Percentiles rank a stretch among this genome's conserved stretches.
These are phyloP conservation scores for Barnettozyma siamensis DNA, from an alignment of 805 yeast genomes.

Conservation along the genomic window DNA sequence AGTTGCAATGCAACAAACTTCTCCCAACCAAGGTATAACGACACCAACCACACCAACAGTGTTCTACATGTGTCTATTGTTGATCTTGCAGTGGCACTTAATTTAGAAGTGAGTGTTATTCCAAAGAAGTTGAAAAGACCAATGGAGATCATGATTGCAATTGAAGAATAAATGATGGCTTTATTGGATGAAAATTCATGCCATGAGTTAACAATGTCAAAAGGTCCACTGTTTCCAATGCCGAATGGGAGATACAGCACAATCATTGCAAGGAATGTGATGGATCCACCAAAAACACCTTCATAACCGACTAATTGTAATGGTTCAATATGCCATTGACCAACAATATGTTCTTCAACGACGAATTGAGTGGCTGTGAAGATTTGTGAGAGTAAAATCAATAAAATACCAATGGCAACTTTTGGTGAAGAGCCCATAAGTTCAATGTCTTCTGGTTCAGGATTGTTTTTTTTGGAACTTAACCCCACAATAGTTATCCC, in stretches of 20 bases:
- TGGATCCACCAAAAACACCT: conserved; percentile 57
- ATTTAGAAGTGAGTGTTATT: conserved; percentile 53
- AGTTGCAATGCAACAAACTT: conserved; percentile 55
- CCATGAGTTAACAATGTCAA: conserved; percentile 49
- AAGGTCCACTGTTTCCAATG: conserved; percentile 33
- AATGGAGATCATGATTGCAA: conserved; percentile 66
- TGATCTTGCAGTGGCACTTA: conserved; percentile 74
- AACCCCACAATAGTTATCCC: conserved; percentile 73
- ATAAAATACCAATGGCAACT: conserved; percentile 47
- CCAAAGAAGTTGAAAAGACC: conserved; percentile 72
- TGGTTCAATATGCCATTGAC: conserved; percentile 49
- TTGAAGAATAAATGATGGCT: conserved; percentile 45
- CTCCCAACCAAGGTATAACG: conserved; percentile 73
- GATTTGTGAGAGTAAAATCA: conserved; percentile 58
- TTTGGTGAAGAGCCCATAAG: conserved; percentile 15
- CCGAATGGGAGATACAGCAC: conserved; percentile 39
- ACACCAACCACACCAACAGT: conserved; percentile 66
- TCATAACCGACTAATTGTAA: conserved; percentile 66
- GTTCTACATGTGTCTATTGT: conserved; percentile 78
- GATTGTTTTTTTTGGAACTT: conserved; percentile 44
- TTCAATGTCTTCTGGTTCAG: conserved; percentile 5
- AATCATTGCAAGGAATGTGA: conserved; percentile 41
- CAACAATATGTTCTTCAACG: conserved; percentile 63
- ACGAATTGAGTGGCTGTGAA: conserved; percentile 75
- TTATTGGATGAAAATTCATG: conserved; percentile 39